Conservation (phyloP, 176 grass and related monocot species). For the Saccharum spontaneum region DNA sequence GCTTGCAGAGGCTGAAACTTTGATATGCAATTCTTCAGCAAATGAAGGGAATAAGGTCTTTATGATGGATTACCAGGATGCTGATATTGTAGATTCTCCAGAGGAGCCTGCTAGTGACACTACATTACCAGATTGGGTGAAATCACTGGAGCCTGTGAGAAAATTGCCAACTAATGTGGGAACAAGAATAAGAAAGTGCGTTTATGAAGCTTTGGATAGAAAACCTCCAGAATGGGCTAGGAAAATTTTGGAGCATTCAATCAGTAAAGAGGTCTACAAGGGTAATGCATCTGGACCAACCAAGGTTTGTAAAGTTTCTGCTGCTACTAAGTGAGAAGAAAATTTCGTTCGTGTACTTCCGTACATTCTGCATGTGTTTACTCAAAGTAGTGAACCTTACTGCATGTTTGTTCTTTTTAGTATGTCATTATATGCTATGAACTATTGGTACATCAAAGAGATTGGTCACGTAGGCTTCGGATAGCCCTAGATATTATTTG, state of each 20-base stretch:
- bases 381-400: constrained; percentile 22
- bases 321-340: background rate
- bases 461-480: background rate
- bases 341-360: background rate
- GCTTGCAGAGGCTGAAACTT: constrained; percentile 81
- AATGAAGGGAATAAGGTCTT: constrained; percentile 68
- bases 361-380: background rate
- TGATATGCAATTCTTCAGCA: constrained; percentile 55
- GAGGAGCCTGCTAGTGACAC: constrained; percentile 50
- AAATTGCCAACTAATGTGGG: constrained; percentile 99
- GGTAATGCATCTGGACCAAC: constrained; percentile 97
- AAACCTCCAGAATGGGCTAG: constrained; percentile 96
- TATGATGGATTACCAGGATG: constrained; percentile 70
- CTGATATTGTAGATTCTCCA: constrained; percentile 51
- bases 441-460: background rate
- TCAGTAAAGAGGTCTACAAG: constrained; percentile 98
- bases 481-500: background rate
- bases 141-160: constrained; percentile 84
- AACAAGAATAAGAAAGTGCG: constrained; percentile 98
- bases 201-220: constrained; percentile 77
- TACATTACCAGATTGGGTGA: constrained; percentile 84
- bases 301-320: constrained; percentile 62
- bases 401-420: background rate
- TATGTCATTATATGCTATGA: constrained; percentile 10
- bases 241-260: constrained; percentile 90